Evolutionary conservation across 805 yeast species (phyloP).

Genomic region (Cyberlindnera mycetangii): DNA sequence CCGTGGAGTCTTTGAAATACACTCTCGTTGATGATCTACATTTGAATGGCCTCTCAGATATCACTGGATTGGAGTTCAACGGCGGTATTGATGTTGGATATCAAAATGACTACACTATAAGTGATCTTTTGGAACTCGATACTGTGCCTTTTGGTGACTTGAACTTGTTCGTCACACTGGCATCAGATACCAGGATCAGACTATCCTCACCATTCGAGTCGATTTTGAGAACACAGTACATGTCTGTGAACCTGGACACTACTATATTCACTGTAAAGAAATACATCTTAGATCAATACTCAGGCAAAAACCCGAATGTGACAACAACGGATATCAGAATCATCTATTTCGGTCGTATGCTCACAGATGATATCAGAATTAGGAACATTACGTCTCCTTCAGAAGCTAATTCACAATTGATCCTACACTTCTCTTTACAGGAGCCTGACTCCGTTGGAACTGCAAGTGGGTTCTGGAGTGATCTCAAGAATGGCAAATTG

Average conservation of each 20-base stretch:
- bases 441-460: slow-evolving; percentile 16
- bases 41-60: slow-evolving; percentile 15
- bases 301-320: slow-evolving; percentile 16
- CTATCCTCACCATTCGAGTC: slow-evolving; percentile 25
- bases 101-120: slow-evolving; percentile 23
- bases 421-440: slow-evolving; percentile 23
- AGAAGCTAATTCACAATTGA: slow-evolving; percentile 4
- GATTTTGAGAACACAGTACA: slow-evolving; percentile 11
- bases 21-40: slow-evolving; percentile 19
- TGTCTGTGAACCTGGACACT: slow-evolving; percentile 20
- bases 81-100: slow-evolving; percentile 18
- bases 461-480: slow-evolving; percentile 28
- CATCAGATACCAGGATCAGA: slow-evolving; percentile 26
- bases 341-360: slow-evolving; percentile 26
- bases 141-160: slow-evolving; percentile 31
- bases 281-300: slow-evolving; percentile 26
- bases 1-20: slow-evolving; percentile 17
- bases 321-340: slow-evolving; percentile 24
- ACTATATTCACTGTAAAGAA: slow-evolving; percentile 23
- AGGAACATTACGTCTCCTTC: slow-evolving; percentile 16
- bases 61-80: slow-evolving; percentile 17
- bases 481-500: slow-evolving; percentile 25
- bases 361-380: slow-evolving; percentile 20
- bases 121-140: slow-evolving; percentile 33
- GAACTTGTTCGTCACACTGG: slow-evolving; percentile 26